These are phyloP conservation scores for Mycena kentingensis DNA, from an alignment of 768 basidiomycete genomes.

Conservation along the genomic window DNA sequence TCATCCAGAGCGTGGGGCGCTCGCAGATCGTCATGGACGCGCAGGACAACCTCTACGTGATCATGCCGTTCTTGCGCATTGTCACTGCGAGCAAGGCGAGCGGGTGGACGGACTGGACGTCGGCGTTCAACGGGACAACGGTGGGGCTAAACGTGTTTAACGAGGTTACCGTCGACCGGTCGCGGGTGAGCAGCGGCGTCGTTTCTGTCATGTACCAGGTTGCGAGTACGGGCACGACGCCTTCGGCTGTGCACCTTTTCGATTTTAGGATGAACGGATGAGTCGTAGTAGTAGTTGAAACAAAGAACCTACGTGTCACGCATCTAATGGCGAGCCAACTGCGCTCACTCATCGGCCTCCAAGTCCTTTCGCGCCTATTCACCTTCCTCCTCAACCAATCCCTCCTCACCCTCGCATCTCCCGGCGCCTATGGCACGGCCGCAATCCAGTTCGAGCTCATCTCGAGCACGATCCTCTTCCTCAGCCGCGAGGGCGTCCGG, in stretches of 20 bases:
- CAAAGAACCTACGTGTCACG: constrained; percentile 21
- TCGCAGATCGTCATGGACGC: constrained; percentile 48
- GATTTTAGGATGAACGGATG: constrained; percentile 43
- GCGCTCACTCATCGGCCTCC: constrained; percentile 30
- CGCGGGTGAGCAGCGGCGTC: constrained; percentile 38
- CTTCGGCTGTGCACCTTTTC: constrained; percentile 42
- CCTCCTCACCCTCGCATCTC: constrained; percentile 80
- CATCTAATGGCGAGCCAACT: constrained; percentile 34
- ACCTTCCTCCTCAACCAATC: constrained; percentile 91
- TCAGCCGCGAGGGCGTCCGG: constrained; percentile 91
- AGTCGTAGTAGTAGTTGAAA: neutral
- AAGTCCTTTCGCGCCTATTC: constrained; percentile 78
- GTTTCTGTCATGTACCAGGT: constrained; percentile 48
- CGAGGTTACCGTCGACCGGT: constrained; percentile 48
- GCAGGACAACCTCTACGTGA: constrained; percentile 46
- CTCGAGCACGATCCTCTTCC: constrained; percentile 86
- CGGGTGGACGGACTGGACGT: constrained; percentile 49
- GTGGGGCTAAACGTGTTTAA: constrained; percentile 45
- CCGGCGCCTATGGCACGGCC: constrained; percentile 83
- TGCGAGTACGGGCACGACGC: constrained; percentile 42
- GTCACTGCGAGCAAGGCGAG: constrained; percentile 47
- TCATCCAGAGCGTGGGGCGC: constrained; percentile 44
- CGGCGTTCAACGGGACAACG: constrained; percentile 44
- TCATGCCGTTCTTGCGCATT: constrained; percentile 44
- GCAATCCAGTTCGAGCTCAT: constrained; percentile 94